Percentiles rank a stretch among this genome's conserved stretches.
Conservation (phyloP, 164 flowering plant genomes). For the Vitis riparia region DNA sequence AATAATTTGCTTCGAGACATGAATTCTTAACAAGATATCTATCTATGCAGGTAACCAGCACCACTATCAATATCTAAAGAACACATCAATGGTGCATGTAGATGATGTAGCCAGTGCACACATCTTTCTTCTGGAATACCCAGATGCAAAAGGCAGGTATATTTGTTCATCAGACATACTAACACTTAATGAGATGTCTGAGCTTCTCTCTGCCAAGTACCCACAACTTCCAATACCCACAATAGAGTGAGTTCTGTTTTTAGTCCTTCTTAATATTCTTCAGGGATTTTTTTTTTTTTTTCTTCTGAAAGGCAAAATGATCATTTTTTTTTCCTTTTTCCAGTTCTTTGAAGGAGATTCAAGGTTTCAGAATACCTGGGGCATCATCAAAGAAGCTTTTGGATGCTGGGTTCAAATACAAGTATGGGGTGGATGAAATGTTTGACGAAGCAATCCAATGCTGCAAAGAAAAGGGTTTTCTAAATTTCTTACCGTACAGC, state of each 20-base stretch:
- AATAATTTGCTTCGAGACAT: no score
- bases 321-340: not conserved
- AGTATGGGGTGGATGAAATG: conserved; percentile 52
- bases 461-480: conserved; percentile 29
- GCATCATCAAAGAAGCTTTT: conserved; percentile 48
- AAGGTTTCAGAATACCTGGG: conserved; percentile 8
- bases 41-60: conserved; percentile 16
- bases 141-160: conserved; percentile 21
- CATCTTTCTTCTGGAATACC: conserved; percentile 22
- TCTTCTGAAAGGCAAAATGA: no score
- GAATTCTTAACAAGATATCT: no score
- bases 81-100: conserved; percentile 25
- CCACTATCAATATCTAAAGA: not conserved
- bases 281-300: not conserved
- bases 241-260: conserved; percentile 9
- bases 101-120: conserved; percentile 29
- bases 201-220: conserved; percentile 9
- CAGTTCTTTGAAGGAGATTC: conserved; percentile 17
- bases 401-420: conserved; percentile 46
- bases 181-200: conserved; percentile 3
- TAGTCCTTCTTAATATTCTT: not conserved
- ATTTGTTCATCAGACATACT: conserved; percentile 16
- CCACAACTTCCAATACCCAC: conserved; percentile 9
- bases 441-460: conserved; percentile 27
- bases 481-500: no score